phyloP scores from a whole-genome alignment of 768 basidiomycete species.

The Psilocybe cyanescens region DNA sequence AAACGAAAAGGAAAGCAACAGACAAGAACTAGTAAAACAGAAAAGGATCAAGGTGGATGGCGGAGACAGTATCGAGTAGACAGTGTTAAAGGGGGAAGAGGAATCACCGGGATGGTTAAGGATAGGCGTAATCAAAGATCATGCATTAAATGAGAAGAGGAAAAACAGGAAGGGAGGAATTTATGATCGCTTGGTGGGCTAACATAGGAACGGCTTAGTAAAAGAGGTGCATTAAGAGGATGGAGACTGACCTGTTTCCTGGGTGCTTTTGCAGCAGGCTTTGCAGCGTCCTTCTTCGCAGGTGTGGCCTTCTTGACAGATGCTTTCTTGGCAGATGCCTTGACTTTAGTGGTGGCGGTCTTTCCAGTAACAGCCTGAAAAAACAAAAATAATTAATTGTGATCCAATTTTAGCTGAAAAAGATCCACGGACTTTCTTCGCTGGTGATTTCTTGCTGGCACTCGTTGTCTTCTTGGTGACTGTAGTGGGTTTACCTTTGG shows the following conservation, averaged over 20 bases:
- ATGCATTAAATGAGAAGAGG: constrained; percentile 18
- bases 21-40: constrained; percentile 21
- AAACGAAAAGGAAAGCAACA: constrained; percentile 24
- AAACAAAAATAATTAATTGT: constrained; percentile 12
- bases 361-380: constrained; percentile 45
- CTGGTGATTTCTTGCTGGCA: constrained; percentile 37
- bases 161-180: not conserved
- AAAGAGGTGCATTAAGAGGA: not conserved
- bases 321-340: constrained; percentile 41
- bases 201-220: constrained; percentile 2
- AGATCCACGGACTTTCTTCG: constrained; percentile 39
- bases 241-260: constrained; percentile 37
- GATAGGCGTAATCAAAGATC: constrained; percentile 21
- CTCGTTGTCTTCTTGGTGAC: constrained; percentile 40
- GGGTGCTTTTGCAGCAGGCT: constrained; percentile 37
- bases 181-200: constrained; percentile 32
- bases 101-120: constrained; percentile 14
- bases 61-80: constrained; percentile 13
- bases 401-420: not conserved
- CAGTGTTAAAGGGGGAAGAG: not conserved
- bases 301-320: constrained; percentile 35
- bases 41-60: constrained; percentile 12
- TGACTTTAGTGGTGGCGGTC: constrained; percentile 45
- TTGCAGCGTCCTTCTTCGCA: constrained; percentile 34
- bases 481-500: constrained; percentile 40